These are phyloP conservation scores for Pleurozium schreberi DNA, from an alignment of 225 moss, liverwort and hornwort genomes.

Conservation along the genomic window DNA sequence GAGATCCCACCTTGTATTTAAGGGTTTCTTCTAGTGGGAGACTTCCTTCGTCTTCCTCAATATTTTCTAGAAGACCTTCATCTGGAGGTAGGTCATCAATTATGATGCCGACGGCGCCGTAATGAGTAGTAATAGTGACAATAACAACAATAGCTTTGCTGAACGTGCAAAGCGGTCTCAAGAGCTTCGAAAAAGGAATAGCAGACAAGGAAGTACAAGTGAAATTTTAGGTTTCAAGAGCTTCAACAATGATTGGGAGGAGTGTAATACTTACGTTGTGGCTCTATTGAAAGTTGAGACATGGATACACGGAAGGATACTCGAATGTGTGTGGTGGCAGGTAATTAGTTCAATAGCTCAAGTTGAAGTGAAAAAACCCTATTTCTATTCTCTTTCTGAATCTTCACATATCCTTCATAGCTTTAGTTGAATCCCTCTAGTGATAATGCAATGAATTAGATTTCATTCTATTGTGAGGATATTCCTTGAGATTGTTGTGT, in stretches of 20 bases:
- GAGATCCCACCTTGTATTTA: conserved; percentile 33
- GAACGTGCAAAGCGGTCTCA: conserved; percentile 27
- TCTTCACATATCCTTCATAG: neutral
- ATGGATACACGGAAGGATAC: conserved; percentile 75
- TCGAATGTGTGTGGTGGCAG: conserved; percentile 99
- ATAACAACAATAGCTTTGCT: neutral
- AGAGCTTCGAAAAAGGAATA: conserved; percentile 4
- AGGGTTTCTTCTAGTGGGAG: conserved; percentile 18
- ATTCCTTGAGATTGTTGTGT: fast-evolving
- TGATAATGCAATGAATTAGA: neutral
- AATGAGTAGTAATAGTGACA: neutral
- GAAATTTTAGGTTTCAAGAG: conserved; percentile 28
- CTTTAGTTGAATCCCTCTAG: fast-evolving
- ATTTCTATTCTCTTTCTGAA: neutral
- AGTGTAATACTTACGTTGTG: conserved; percentile 48
- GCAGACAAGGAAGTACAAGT: conserved; percentile 11
- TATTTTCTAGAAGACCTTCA: neutral
- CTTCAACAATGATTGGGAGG: conserved; percentile 53
- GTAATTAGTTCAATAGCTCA: neutral
- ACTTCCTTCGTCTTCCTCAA: conserved; percentile 5
- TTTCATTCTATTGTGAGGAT: neutral
- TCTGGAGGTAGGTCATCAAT: neutral
- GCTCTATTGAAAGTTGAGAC: conserved; percentile 72
- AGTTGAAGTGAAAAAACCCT: neutral
- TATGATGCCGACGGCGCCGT: neutral